Base-by-base conservation (phyloP, 108 stramenopile species). In the Cyclotella sp. region DNA sequence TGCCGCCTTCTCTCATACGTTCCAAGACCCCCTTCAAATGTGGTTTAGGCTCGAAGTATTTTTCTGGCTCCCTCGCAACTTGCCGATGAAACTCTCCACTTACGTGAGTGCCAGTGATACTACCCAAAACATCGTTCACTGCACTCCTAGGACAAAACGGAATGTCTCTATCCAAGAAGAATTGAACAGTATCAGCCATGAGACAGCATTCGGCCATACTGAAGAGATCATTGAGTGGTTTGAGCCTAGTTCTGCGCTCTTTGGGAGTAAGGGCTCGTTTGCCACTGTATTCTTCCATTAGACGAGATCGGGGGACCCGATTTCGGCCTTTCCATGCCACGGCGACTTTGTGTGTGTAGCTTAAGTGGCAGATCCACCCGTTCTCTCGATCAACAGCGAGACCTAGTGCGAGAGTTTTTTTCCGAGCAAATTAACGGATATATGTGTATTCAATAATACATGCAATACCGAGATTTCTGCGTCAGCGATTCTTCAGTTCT, bases 121-220 rank as follows among this genome's bases (percentile, higher is more conserved):
- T 90, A 18, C 83, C 78, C 57, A 97, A 68, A 19, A 99, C 86
- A 71, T 99, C 98, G 19, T 87, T 89, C 43, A 97, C 93, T 5
- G 85, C 91, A 81, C 86, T 90, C 28, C 71, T 47, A 12, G 92
- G 87, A 79, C 84, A 90, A 72, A 86, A 98, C 13, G 90, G 86
- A 30, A 95, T 95, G 49, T 91, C 71, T 10, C 72, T 29, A 63
- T 91, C 87, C 52, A 95, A 84, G 70, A 99, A 97, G 79, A 88
- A 96, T 67, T 99, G 95, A 18, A 97, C 87, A 12, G 93, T 94
- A 73, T 99, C 97, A 11, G 98, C 97, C 72, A 99, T 93, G 22
- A 99, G 78, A 61, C 97, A 97, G 68, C 97, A 98, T 81, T 98
- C 97, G 0, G 97, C 95, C 93, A 99, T 96, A 71, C 79, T 78